Base-by-base conservation (phyloP, 1,284 basidiomycete species). In the Inonotus hispidus region DNA sequence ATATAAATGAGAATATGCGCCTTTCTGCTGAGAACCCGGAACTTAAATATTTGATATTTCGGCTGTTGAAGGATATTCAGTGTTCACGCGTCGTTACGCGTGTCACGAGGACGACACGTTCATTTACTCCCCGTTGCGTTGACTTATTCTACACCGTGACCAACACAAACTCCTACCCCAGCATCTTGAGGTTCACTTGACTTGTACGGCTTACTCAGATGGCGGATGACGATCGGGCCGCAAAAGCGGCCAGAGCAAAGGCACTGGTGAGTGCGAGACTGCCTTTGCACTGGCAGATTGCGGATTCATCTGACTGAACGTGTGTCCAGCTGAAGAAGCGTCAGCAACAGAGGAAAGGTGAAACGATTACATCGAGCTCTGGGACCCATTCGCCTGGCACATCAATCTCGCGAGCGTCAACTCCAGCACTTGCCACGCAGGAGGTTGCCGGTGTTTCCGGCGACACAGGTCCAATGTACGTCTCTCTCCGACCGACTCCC, bases 211-310 rank as follows among this genome's bases (percentile, higher is more conserved):
- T 4, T 39, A 13, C 8, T 16, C 7, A 52, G 29, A 76, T 78
- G 74, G 78, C 83, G 32, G 89, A 90, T 67, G 85, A 86, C 60
- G 90, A 92, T 64, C 82, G 90, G 63, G 87, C 88, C 61, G 83
- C 83, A 10, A 91, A 87, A 73, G 83, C 89, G 63, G 90, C 90
- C 2, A 82, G 90, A 65, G 90, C 87, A 60, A 89, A 88, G 72
- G 88, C 88, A 53, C 68, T 92, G 82, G 90, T 91, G 52, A 37
- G 77, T 70, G 21, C 50, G 49, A 70, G 59, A 53, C 43, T 37
- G 55, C 50, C 52, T 62, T 56, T 29, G 23, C 32, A 16, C 19
- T 14, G 60, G 65, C 41, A 45, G 5, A 45, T n/a, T n/a, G n/a
- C 41, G 14, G 27, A 63, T 66, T 65, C 55, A 53, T 56, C 57